Evolutionary conservation across 2,329 filamentous ascomycete genomes (phyloP).

Genomic region (Pyrenochaeta sp.): DNA sequence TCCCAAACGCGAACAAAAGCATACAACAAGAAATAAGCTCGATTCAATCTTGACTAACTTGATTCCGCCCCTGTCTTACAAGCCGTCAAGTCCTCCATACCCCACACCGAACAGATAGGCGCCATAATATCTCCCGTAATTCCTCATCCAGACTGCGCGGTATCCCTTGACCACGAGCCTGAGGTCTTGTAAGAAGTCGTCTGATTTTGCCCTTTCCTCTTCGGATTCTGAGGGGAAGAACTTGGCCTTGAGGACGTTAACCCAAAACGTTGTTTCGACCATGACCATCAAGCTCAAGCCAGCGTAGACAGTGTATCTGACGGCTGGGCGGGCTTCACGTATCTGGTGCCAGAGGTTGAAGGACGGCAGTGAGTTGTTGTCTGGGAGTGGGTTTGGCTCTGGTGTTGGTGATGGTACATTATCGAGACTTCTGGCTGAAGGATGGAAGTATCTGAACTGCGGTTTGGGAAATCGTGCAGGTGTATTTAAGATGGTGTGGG

Average conservation of each 20-base stretch:
- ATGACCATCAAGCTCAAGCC: slow-evolving; percentile 29
- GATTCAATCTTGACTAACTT: neutral
- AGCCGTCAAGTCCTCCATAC: slow-evolving; percentile 18
- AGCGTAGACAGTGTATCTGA: slow-evolving; percentile 35
- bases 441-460: neutral
- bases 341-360: slow-evolving; percentile 29
- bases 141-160: slow-evolving; percentile 22
- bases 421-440: neutral
- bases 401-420: slow-evolving; percentile 1
- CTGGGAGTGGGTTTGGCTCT: neutral
- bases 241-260: slow-evolving; percentile 31
- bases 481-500: no score
- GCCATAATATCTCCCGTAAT: slow-evolving; percentile 27
- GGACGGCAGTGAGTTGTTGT: slow-evolving; percentile 10
- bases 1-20: no score
- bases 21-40: no score
- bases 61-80: slow-evolving; percentile 1
- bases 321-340: slow-evolving; percentile 13
- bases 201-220: slow-evolving; percentile 21
- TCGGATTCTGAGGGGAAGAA: slow-evolving; percentile 27
- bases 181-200: slow-evolving; percentile 17
- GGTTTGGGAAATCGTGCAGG: neutral
- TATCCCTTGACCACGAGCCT: slow-evolving; percentile 15
- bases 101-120: slow-evolving; percentile 29
- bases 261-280: slow-evolving; percentile 39